These are phyloP conservation scores for Aspergillus texensis DNA, from an alignment of 2,329 filamentous ascomycete genomes.

Conservation along the genomic window DNA sequence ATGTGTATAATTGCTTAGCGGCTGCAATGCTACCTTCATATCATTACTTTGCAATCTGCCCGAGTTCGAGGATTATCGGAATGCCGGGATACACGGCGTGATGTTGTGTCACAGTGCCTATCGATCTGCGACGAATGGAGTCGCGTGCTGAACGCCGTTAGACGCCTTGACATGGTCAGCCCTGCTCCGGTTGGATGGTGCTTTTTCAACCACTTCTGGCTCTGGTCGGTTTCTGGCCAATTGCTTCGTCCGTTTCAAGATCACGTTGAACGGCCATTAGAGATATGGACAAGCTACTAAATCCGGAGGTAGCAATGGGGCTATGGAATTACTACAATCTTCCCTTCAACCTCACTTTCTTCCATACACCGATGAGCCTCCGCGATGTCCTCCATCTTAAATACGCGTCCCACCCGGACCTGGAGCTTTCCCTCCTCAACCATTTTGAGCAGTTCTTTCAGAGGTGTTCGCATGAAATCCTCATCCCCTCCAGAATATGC, in stretches of 20 bases:
- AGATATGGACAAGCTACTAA: neutral
- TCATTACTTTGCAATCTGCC: neutral
- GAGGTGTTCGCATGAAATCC: constrained; percentile 47
- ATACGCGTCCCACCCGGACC: constrained; percentile 46
- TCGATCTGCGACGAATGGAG: neutral
- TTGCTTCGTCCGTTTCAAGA: constrained; percentile 12
- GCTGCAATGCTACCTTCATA: neutral
- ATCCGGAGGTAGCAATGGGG: neutral
- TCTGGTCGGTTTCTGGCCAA: neutral
- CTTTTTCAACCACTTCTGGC: neutral
- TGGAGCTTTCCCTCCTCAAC: constrained; percentile 44
- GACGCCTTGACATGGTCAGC: neutral
- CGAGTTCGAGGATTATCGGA: neutral
- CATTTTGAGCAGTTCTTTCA: constrained; percentile 43
- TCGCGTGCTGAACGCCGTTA: neutral
- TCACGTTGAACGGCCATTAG: neutral
- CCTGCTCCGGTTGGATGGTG: neutral
- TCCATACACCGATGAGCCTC: constrained; percentile 52
- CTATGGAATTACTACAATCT: constrained; percentile 43
- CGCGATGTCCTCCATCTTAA: constrained; percentile 49
- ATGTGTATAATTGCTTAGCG: neutral
- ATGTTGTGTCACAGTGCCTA: neutral
- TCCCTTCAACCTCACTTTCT: constrained; percentile 47
- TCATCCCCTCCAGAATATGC: constrained; percentile 42
- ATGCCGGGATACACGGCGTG: neutral